phyloP scores from a whole-genome alignment of 129 eudicot genomes.

The Ambrosia artemisiifolia region DNA sequence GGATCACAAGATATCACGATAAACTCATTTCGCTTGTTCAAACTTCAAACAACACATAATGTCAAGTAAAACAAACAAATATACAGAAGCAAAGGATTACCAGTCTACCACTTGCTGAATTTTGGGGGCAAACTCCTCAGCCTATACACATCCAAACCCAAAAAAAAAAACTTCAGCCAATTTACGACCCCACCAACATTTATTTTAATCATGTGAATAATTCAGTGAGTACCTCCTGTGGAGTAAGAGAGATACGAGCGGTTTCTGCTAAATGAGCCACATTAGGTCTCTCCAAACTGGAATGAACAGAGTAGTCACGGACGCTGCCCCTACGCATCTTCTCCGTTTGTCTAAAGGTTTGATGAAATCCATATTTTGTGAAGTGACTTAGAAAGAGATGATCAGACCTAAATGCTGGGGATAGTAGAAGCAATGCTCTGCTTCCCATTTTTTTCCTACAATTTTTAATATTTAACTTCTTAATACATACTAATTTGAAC shows the following conservation, averaged over 20 bases:
- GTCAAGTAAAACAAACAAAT: not conserved
- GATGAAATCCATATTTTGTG: constrained; percentile 17
- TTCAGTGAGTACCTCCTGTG: constrained; percentile 43
- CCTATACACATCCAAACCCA: constrained; percentile 39
- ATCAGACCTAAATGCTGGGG: constrained; percentile 17
- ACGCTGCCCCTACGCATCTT: constrained; percentile 11
- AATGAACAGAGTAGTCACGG: constrained; percentile 38
- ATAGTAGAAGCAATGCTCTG: constrained; percentile 23
- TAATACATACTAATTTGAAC: not conserved
- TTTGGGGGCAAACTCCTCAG: constrained; percentile 90
- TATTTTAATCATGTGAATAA: not conserved
- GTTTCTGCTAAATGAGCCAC: constrained; percentile 65
- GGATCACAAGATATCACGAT: not conserved
- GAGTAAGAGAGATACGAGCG: constrained; percentile 87
- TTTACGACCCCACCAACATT: not conserved
- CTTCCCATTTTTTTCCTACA: constrained; percentile 23
- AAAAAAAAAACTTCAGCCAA: not conserved
- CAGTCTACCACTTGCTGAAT: constrained; percentile 91
- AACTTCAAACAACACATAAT: constrained; percentile 17
- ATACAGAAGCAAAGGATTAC: constrained; percentile 31
- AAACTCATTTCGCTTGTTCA: not conserved
- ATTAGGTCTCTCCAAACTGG: constrained; percentile 67
- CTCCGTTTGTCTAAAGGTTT: constrained; percentile 12
- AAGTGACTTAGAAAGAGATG: constrained; percentile 12
- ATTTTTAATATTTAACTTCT: not conserved